Conservation (phyloP, 2,329 filamentous ascomycete species). For the Colletotrichum tropicicola region DNA sequence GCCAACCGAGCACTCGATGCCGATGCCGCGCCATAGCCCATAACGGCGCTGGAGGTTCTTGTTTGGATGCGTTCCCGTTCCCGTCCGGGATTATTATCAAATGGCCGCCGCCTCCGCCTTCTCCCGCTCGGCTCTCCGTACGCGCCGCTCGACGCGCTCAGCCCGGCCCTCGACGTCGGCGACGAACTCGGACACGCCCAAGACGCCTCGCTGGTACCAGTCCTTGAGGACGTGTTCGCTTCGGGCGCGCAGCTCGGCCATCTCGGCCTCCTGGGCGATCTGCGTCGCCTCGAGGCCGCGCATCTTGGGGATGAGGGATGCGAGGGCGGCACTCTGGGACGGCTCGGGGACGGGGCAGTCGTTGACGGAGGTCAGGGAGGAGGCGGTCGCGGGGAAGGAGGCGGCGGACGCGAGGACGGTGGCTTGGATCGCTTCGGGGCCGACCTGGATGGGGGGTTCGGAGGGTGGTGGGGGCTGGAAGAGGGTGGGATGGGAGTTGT, state of each 20-base stretch:
- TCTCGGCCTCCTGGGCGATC: conserved; percentile 67
- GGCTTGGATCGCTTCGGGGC: conserved; percentile 59
- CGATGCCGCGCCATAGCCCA: not conserved
- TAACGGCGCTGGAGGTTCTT: not conserved
- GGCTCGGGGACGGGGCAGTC: conserved; percentile 67
- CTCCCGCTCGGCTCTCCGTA: conserved; percentile 71
- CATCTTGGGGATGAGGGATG: conserved; percentile 69
- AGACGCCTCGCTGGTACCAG: conserved; percentile 79
- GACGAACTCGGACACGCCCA: conserved; percentile 74
- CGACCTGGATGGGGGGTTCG: conserved; percentile 60
- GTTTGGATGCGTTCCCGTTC: not conserved
- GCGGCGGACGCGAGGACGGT: conserved; percentile 66
- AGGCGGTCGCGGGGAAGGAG: conserved; percentile 64
- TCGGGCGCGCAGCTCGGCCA: conserved; percentile 68
- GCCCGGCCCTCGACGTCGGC: conserved; percentile 77
- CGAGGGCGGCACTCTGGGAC: conserved; percentile 62
- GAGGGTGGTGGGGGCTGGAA: conserved; percentile 58
- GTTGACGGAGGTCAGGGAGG: conserved; percentile 63
- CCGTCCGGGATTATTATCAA: not conserved
- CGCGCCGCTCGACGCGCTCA: conserved; percentile 69
- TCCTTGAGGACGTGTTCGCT: conserved; percentile 70
- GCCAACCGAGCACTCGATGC: not conserved
- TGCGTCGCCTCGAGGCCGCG: conserved; percentile 69
- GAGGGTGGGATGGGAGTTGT: conserved; percentile 62
- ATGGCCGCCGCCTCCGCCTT: conserved; percentile 52